phyloP scores from a whole-genome alignment of 768 basidiomycete genomes.

The Mrakia gelida region DNA sequence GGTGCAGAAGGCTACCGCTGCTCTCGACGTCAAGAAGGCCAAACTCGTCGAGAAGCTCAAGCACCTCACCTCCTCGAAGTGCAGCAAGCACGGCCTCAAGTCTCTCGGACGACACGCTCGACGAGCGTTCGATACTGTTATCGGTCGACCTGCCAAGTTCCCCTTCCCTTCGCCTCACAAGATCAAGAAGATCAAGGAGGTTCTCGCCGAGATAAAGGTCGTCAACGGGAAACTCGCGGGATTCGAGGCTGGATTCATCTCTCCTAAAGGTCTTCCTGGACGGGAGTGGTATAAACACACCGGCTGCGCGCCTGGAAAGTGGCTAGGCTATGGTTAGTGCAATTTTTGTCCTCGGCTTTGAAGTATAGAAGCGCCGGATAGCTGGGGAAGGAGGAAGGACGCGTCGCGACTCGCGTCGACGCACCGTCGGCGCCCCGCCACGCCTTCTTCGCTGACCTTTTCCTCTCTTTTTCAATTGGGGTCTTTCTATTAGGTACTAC shows the following conservation, averaged over 20 bases:
- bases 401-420: no score
- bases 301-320: slow-evolving; percentile 74
- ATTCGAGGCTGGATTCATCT: slow-evolving; percentile 58
- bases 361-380: no score
- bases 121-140: not conserved
- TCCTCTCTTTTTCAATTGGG: no score
- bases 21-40: slow-evolving; percentile 41
- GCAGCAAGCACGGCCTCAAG: not conserved
- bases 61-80: slow-evolving; percentile 31
- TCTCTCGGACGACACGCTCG: not conserved
- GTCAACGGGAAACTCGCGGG: slow-evolving; percentile 42
- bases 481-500: slow-evolving; percentile 51
- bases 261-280: slow-evolving; percentile 67
- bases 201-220: slow-evolving; percentile 40
- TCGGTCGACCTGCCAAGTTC: not conserved
- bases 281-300: slow-evolving; percentile 80
- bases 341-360: no score
- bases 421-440: no score
- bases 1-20: slow-evolving; percentile 41
- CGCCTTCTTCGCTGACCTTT: no score
- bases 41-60: slow-evolving; percentile 36
- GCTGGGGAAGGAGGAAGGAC: no score
- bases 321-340: slow-evolving; percentile 56
- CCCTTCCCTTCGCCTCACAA: slow-evolving; percentile 33
- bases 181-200: slow-evolving; percentile 40